phyloP scores from a whole-genome alignment of 805 yeast genomes.

The Debaryomyces prosopidis region DNA sequence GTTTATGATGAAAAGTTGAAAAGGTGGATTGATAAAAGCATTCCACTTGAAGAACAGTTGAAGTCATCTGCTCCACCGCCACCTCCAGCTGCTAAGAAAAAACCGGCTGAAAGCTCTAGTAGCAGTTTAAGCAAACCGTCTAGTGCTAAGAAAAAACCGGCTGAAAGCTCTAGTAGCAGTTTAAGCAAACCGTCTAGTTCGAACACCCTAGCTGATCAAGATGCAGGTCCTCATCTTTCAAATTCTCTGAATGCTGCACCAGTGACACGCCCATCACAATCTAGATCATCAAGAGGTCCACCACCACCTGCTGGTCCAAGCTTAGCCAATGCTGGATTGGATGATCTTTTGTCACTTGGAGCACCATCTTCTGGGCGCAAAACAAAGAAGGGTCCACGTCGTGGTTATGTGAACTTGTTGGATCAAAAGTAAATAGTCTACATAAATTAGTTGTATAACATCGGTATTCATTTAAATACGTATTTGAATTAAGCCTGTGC shows the following conservation, averaged over 20 bases:
- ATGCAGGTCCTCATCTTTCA: slow-evolving; percentile 8
- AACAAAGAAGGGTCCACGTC: slow-evolving; percentile 31
- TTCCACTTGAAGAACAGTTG: slow-evolving; percentile 63
- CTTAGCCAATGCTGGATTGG: slow-evolving; percentile 43
- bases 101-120: slow-evolving; percentile 16
- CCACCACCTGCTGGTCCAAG: slow-evolving; percentile 15
- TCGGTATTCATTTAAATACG: too few relatives aligned
- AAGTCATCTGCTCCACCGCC: slow-evolving; percentile 64
- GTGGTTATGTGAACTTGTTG: slow-evolving; percentile 35
- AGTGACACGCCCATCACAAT: slow-evolving; percentile 8
- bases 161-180: background rate
- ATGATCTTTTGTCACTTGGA: slow-evolving; percentile 36
- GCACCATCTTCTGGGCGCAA: slow-evolving; percentile 21
- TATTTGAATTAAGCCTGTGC: too few relatives aligned
- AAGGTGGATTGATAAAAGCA: slow-evolving; percentile 81
- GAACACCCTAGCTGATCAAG: background rate
- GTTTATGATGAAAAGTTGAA: slow-evolving; percentile 79
- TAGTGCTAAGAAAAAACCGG: slow-evolving; percentile 5
- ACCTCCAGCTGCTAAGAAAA: slow-evolving; percentile 48
- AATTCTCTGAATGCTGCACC: slow-evolving; percentile 6
- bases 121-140: slow-evolving; percentile 2
- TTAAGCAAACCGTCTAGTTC: background rate
- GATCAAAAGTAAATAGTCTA: slow-evolving; percentile 15
- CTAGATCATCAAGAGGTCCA: slow-evolving; percentile 4
- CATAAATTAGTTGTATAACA: background rate